A percentile compares a stretch with the other conserved stretches of the same genome.
These are phyloP conservation scores for Hypoxylon lienhwacheense DNA, from an alignment of 495 filamentous ascomycete genomes.

Conservation along the genomic window DNA sequence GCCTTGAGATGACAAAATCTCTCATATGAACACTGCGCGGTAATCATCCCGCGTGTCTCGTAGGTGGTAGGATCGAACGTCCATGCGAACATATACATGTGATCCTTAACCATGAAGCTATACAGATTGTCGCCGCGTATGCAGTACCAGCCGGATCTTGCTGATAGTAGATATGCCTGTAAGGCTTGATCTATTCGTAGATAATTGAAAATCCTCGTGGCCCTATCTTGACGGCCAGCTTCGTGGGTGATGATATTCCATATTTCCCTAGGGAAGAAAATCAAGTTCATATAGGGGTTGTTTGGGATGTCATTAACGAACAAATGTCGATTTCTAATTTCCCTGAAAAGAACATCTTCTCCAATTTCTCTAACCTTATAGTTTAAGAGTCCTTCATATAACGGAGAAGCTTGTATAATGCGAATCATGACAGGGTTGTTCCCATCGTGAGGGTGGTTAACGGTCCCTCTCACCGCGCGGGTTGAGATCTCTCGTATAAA, in stretches of 20 bases:
- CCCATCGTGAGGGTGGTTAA: no score
- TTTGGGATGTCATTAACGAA: background rate
- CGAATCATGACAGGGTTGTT: background rate
- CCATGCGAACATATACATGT: slow-evolving; percentile 11
- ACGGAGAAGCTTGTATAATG: background rate
- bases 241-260: background rate
- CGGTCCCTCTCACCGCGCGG: background rate
- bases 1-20: background rate
- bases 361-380: background rate
- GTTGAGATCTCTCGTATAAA: slow-evolving; percentile 5
- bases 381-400: background rate
- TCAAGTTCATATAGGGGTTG: background rate
- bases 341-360: background rate
- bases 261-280: background rate
- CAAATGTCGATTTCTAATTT: background rate
- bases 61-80: background rate
- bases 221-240: background rate
- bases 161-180: background rate
- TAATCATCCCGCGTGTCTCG: slow-evolving; percentile 2
- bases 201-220: background rate
- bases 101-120: slow-evolving; percentile 12
- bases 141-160: slow-evolving; percentile 3
- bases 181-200: slow-evolving; percentile 1
- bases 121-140: background rate
- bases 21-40: background rate